A percentile compares a stretch with the other conserved stretches of the same genome.
These are phyloP conservation scores for Penicillium hesseltinei DNA, from an alignment of 2,329 filamentous ascomycete species.

Conservation along the genomic window DNA sequence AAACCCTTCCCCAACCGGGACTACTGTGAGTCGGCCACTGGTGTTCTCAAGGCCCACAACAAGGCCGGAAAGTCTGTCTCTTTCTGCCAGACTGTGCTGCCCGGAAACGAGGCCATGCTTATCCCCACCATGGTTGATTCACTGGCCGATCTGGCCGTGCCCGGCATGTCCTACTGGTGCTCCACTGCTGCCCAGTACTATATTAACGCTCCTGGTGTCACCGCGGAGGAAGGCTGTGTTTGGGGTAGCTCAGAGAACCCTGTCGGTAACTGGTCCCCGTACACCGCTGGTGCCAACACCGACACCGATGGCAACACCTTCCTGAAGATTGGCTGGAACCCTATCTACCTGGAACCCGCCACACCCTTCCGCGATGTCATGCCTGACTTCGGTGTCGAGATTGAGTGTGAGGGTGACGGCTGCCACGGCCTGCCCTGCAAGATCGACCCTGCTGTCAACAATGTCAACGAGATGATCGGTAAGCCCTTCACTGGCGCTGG, in stretches of 20 bases:
- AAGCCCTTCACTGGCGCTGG: constrained; percentile 62
- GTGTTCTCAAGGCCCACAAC: constrained; percentile 65
- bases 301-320: constrained; percentile 64
- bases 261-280: constrained; percentile 74
- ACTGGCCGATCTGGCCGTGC: constrained; percentile 65
- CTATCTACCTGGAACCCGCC: constrained; percentile 61
- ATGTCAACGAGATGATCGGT: constrained; percentile 60
- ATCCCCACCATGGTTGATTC: constrained; percentile 69
- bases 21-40: constrained; percentile 69
- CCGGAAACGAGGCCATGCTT: constrained; percentile 78
- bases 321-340: constrained; percentile 75
- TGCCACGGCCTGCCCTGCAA: constrained; percentile 74
- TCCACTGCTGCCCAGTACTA: constrained; percentile 75
- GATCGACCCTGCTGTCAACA: constrained; percentile 61
- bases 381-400: constrained; percentile 66
- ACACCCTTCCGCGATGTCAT: constrained; percentile 55
- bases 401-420: constrained; percentile 63
- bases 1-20: constrained; percentile 68
- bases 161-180: constrained; percentile 68
- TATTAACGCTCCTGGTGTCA: constrained; percentile 70
- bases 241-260: constrained; percentile 66
- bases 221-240: constrained; percentile 61
- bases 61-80: constrained; percentile 62
- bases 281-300: constrained; percentile 73
- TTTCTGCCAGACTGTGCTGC: constrained; percentile 76